Evolutionary conservation across 345 rosid species (phyloP).

Genomic region (Erodium maritimum): DNA sequence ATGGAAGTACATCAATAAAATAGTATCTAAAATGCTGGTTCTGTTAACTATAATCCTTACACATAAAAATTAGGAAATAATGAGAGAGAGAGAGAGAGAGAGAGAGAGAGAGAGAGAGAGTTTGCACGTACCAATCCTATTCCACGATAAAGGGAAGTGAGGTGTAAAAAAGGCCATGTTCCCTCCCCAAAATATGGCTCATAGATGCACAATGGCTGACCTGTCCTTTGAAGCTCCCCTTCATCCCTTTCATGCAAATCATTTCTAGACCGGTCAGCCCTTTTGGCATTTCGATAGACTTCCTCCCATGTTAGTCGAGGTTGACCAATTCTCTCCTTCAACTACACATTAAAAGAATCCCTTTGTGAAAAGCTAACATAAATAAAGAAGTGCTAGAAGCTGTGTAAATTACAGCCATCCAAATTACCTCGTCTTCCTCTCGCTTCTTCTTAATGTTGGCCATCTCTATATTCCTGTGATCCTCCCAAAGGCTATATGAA

Average conservation of each 20-base stretch:
- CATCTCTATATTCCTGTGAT: conserved; percentile 35
- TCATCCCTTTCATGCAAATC: conserved; percentile 92
- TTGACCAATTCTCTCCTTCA: conserved; percentile 65
- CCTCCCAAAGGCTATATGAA: conserved; percentile 76
- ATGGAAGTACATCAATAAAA: not conserved
- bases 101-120: not conserved
- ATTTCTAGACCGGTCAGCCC: conserved; percentile 62
- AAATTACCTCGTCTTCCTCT: conserved; percentile 81
- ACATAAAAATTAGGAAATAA: no score
- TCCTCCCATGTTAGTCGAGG: conserved; percentile 91
- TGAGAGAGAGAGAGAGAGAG: not conserved
- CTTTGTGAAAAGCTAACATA: not conserved
- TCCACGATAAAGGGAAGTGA: conserved; percentile 72
- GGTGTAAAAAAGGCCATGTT: conserved; percentile 87
- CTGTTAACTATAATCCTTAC: not conserved
- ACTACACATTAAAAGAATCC: conserved; percentile 20
- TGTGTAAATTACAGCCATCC: not conserved
- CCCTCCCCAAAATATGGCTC: conserved; percentile 95
- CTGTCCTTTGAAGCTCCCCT: conserved; percentile 84
- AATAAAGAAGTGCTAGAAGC: not conserved
- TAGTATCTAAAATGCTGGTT: not conserved
- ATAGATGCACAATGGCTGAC: conserved; percentile 81
- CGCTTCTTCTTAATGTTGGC: conserved; percentile 42
- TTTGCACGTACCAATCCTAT: conserved; percentile 63
- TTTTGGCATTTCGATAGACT: conserved; percentile 72